These are phyloP conservation scores for Acrodontium crateriforme DNA, from an alignment of 2,329 filamentous ascomycete species.

Conservation along the genomic window DNA sequence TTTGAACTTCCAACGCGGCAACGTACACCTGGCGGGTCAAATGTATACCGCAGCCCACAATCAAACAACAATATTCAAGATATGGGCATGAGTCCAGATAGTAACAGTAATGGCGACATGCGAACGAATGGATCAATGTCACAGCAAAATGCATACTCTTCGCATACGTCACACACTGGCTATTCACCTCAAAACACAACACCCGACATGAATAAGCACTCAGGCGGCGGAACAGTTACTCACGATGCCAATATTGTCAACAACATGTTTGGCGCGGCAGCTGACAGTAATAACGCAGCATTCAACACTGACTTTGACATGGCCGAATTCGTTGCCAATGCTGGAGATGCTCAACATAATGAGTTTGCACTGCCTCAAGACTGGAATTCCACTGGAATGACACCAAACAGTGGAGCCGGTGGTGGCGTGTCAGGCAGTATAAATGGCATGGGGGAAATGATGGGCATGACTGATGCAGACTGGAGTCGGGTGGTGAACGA, in stretches of 20 bases:
- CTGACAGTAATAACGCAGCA: too few species aligned
- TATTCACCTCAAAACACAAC: slow-evolving; percentile 13
- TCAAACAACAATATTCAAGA: slow-evolving; percentile 6
- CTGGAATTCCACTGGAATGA: slow-evolving; percentile 7
- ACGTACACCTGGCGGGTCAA: slow-evolving; percentile 13
- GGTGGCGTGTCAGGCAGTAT: slow-evolving; percentile 2
- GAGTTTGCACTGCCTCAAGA: slow-evolving; percentile 11
- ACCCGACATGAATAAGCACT: slow-evolving; percentile 3
- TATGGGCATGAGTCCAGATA: slow-evolving; percentile 20
- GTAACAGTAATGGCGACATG: slow-evolving; percentile 15
- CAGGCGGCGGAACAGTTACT: slow-evolving; percentile 1
- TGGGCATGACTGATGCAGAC: slow-evolving; percentile 19
- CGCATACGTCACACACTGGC: slow-evolving; percentile 14
- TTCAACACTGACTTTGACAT: slow-evolving; percentile 12
- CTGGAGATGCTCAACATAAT: slow-evolving; percentile 5
- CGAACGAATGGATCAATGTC: too few species aligned
- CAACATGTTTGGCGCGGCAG: too few species aligned
- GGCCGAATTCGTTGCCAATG: slow-evolving; percentile 6
- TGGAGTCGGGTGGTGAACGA: slow-evolving; percentile 18
- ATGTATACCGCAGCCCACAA: slow-evolving; percentile 11
- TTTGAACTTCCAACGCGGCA: slow-evolving; percentile 16
- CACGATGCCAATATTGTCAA: too few species aligned
- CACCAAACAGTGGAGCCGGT: slow-evolving; percentile 3
- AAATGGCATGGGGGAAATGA: slow-evolving; percentile 11
- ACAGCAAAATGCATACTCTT: slow-evolving; percentile 13